A percentile compares a stretch with the other conserved stretches of the same genome.
These are phyloP conservation scores for Wickerhamiella azyma DNA, from an alignment of 805 yeast species.

Conservation along the genomic window DNA sequence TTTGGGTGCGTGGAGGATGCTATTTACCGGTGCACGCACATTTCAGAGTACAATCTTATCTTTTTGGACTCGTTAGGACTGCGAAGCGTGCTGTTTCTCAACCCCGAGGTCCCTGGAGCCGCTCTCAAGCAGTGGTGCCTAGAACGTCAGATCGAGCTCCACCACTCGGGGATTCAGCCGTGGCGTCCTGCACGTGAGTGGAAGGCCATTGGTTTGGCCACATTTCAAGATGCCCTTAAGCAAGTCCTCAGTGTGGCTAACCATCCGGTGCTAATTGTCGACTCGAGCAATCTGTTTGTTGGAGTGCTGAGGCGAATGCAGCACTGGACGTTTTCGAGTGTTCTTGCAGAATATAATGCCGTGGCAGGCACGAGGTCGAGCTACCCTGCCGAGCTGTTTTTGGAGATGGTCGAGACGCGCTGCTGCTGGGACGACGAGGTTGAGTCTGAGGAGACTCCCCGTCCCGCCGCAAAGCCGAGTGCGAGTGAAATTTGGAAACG, in stretches of 20 bases:
- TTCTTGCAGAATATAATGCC: slow-evolving; percentile 71
- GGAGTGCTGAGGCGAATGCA: slow-evolving; percentile 73
- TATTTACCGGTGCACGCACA: slow-evolving; percentile 63
- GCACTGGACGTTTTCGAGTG: slow-evolving; percentile 78
- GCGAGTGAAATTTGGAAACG: not conserved
- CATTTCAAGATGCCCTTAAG: slow-evolving; percentile 54
- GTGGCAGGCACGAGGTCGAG: slow-evolving; percentile 60
- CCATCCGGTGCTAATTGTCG: slow-evolving; percentile 63
- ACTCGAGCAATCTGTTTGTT: slow-evolving; percentile 62
- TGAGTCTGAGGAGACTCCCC: slow-evolving; percentile 28
- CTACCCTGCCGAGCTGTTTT: slow-evolving; percentile 67
- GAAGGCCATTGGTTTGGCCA: slow-evolving; percentile 59
- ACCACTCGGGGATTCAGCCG: slow-evolving; percentile 27
- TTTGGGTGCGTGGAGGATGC: slow-evolving; percentile 87
- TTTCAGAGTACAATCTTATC: slow-evolving; percentile 64
- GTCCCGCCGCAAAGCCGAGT: slow-evolving; percentile 28
- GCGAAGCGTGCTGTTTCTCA: slow-evolving; percentile 56
- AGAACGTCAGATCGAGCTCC: slow-evolving; percentile 27
- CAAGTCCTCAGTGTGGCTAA: slow-evolving; percentile 45
- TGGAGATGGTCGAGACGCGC: slow-evolving; percentile 54
- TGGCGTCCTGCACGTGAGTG: slow-evolving; percentile 39
- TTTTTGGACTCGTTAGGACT: slow-evolving; percentile 63
- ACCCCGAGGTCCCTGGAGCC: slow-evolving; percentile 75
- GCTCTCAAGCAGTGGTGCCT: slow-evolving; percentile 50
- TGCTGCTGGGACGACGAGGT: slow-evolving; percentile 38